Conservation (phyloP, 257 asterid genomes). For the Parsonsia alboflavescens region DNA sequence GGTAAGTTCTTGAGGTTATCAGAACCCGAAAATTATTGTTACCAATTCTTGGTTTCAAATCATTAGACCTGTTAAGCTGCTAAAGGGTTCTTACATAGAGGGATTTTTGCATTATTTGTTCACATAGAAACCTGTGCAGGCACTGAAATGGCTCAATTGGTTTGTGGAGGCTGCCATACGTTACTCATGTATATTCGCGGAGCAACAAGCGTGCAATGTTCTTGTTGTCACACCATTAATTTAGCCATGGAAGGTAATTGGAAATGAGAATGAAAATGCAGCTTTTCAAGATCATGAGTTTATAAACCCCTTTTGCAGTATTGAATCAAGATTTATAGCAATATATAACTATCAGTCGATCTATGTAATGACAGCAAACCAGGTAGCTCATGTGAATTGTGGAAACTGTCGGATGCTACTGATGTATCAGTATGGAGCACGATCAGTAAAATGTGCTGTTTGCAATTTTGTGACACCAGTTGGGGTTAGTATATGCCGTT, state of each 20-base stretch:
- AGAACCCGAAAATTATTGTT: not conserved
- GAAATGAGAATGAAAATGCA: not conserved
- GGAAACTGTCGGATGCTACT: constrained; percentile 49
- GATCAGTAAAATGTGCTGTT: constrained; percentile 52
- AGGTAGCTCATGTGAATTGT: constrained; percentile 58
- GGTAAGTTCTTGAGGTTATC: constrained; percentile 25
- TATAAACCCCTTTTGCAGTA: not conserved
- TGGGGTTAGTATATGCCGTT: constrained; percentile 33
- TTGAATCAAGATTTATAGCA: not conserved
- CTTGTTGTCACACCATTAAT: constrained; percentile 57
- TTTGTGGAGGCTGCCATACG: constrained; percentile 58
- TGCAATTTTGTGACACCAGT: constrained; percentile 51
- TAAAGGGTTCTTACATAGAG: not conserved
- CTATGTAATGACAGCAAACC: constrained; percentile 37
- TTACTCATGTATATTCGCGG: constrained; percentile 54
- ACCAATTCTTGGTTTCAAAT: too few species aligned
- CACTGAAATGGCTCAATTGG: constrained; percentile 56
- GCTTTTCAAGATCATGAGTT: not conserved
- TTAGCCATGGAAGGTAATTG: constrained; percentile 48
- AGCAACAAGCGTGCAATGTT: constrained; percentile 55
- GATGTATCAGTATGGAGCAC: constrained; percentile 51
- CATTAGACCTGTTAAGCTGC: not conserved
- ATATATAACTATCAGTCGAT: constrained; percentile 5
- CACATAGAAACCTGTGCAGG: constrained; percentile 21
- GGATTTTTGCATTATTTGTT: not conserved